A percentile compares a stretch with the other conserved stretches of the same genome.
Conservation (phyloP, 306 rosid species). For the Rosa rugosa region DNA sequence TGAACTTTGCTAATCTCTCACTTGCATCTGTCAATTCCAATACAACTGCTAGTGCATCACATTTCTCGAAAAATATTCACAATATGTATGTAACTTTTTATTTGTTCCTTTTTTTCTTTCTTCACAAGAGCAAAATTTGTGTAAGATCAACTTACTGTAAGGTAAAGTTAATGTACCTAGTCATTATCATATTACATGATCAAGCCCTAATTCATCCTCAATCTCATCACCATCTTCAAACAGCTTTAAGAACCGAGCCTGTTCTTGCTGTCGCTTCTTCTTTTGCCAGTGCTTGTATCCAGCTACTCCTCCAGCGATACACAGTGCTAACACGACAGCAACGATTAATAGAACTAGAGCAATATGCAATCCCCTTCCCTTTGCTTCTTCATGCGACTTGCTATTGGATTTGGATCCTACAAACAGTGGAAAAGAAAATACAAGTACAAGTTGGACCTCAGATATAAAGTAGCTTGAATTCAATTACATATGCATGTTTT, state of each 20-base stretch:
- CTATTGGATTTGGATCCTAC: constrained; percentile 49
- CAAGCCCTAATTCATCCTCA: constrained; percentile 69
- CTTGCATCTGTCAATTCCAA: background rate
- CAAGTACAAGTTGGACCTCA: background rate
- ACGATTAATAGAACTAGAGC: constrained; percentile 48
- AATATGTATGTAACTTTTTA: background rate
- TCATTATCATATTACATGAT: constrained; percentile 38
- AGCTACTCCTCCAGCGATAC: constrained; percentile 39
- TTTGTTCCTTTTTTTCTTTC: constrained; percentile 11
- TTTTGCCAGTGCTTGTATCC: constrained; percentile 74
- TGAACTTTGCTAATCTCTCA: background rate
- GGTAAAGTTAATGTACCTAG: constrained; percentile 6
- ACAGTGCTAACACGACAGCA: constrained; percentile 28
- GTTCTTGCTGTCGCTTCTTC: constrained; percentile 69
- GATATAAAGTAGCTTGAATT: background rate
- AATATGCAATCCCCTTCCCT: constrained; percentile 45
- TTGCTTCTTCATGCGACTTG: constrained; percentile 26
- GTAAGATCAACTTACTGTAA: constrained; percentile 34
- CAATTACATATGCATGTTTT: background rate
- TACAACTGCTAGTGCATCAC: background rate
- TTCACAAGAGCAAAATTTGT: constrained; percentile 29
- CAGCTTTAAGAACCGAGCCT: constrained; percentile 69
- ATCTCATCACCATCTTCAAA: constrained; percentile 77
- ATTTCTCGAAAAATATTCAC: background rate
- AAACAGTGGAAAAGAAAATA: constrained; percentile 16